phyloP scores from a whole-genome alignment of 225 moss, liverwort and hornwort genomes.

The Ulota crispa region DNA sequence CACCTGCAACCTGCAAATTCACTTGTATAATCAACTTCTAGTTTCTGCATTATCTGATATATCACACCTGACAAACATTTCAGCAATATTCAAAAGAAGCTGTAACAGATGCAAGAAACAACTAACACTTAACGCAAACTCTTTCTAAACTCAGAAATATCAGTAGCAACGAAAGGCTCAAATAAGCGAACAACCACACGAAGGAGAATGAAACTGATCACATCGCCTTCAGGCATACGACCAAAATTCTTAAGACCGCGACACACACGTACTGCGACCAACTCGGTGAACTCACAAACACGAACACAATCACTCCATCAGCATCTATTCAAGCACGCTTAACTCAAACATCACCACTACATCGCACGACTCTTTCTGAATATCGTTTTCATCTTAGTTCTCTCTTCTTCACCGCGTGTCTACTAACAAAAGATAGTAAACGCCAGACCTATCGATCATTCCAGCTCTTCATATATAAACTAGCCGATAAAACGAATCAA shows the following conservation, averaged over 20 bases:
- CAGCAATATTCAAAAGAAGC: conserved; percentile 2
- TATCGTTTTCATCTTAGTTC: neutral
- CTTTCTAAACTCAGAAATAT: neutral
- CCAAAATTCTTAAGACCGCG: neutral
- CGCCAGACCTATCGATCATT: neutral
- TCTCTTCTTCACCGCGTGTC: neutral
- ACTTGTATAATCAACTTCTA: neutral
- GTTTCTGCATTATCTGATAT: neutral
- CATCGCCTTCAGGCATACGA: neutral
- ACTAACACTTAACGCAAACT: neutral
- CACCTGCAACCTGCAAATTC: conserved; percentile 30
- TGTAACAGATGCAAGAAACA: neutral
- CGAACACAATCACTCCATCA: neutral
- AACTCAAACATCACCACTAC: neutral
- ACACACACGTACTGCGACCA: neutral
- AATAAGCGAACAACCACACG: neutral
- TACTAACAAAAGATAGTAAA: neutral
- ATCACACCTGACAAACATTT: neutral
- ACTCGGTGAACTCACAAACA: neutral
- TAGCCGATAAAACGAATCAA: neutral
- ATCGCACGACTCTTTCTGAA: neutral
- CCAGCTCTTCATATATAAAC: neutral
- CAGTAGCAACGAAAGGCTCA: conserved; percentile 3
- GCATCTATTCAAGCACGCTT: neutral
- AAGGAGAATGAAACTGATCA: neutral